These are phyloP conservation scores for Alternaria dauci DNA, from an alignment of 2,329 filamentous ascomycete genomes.

Conservation along the genomic window DNA sequence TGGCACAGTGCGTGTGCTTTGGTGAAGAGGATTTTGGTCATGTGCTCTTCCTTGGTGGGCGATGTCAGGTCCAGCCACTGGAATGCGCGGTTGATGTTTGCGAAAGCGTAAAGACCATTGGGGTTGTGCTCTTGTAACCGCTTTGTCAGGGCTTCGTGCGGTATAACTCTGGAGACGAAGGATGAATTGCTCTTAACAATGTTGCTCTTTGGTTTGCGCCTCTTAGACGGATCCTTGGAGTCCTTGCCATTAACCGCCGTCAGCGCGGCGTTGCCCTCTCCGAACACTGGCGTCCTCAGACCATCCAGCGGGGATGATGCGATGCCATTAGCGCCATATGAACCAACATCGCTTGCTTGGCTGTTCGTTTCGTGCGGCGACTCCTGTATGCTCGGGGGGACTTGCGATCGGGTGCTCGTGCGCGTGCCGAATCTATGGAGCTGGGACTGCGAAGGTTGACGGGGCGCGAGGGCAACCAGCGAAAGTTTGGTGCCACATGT, in stretches of 20 bases:
- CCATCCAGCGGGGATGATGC: conserved; percentile 41
- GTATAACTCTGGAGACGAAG: conserved; percentile 95
- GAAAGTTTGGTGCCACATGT: conserved; percentile 86
- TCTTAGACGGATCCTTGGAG: conserved; percentile 71
- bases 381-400: conserved; percentile 59
- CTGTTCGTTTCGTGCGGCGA: conserved; percentile 54
- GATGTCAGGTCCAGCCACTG: conserved; percentile 94
- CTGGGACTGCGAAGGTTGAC: conserved; percentile 53
- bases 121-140: conserved; percentile 78
- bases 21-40: conserved; percentile 96
- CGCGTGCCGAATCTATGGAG: conserved; percentile 53
- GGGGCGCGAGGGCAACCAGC: conserved; percentile 72
- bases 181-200: conserved; percentile 99
- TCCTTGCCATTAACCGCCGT: conserved; percentile 70
- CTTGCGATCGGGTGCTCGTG: conserved; percentile 52
- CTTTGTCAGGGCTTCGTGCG: conserved; percentile 82
- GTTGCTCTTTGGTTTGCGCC: conserved; percentile 95
- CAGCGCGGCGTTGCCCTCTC: conserved; percentile 82
- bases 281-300: conserved; percentile 72
- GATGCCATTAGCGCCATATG: conserved; percentile 50
- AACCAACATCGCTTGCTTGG: conserved; percentile 57
- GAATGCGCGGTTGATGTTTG: conserved; percentile 93
- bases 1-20: conserved; percentile 96
- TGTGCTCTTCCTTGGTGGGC: conserved; percentile 79
- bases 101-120: conserved; percentile 88